Evolutionary conservation across 2,329 filamentous ascomycete genomes (phyloP).

Genomic region (Hypoxylon sp.): DNA sequence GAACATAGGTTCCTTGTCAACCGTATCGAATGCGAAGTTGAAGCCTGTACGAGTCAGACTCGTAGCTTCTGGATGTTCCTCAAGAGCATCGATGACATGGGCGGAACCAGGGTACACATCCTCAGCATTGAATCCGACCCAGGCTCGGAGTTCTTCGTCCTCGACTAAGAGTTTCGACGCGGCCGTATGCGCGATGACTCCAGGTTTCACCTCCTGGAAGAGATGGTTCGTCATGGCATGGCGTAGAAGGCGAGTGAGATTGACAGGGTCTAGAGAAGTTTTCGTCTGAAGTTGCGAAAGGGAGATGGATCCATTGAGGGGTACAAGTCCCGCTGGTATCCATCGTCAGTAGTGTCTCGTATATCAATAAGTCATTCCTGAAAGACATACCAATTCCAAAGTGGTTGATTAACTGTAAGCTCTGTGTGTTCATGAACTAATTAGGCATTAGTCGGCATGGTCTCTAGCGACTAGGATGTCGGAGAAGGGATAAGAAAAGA

Average conservation of each 20-base stretch:
- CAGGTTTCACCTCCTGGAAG: constrained; percentile 61
- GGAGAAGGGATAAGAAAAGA: too few relatives aligned
- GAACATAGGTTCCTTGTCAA: constrained; percentile 62
- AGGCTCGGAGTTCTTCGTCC: constrained; percentile 58
- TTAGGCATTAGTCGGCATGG: constrained; percentile 14
- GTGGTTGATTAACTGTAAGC: constrained; percentile 59
- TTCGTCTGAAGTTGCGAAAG: constrained; percentile 56
- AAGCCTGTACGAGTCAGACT: constrained; percentile 60
- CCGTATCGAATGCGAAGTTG: constrained; percentile 59
- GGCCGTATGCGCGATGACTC: constrained; percentile 63
- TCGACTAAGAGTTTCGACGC: constrained; percentile 60
- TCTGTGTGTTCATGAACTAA: constrained; percentile 60
- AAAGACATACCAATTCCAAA: constrained; percentile 56
- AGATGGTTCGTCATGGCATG: constrained; percentile 66
- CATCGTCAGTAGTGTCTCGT: constrained; percentile 15
- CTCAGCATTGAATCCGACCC: constrained; percentile 64
- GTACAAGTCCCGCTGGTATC: constrained; percentile 58
- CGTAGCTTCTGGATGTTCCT: constrained; percentile 56
- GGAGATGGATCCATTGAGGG: constrained; percentile 55
- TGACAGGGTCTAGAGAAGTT: constrained; percentile 57
- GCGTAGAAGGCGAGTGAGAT: constrained; percentile 60
- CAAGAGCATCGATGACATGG: constrained; percentile 56
- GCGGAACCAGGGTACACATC: constrained; percentile 61
- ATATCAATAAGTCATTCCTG: neutral
- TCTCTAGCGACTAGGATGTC: too few relatives aligned